Percentiles rank a stretch among this genome's conserved stretches.
Conservation (phyloP, 1,284 basidiomycete species). For the Somion occarium region DNA sequence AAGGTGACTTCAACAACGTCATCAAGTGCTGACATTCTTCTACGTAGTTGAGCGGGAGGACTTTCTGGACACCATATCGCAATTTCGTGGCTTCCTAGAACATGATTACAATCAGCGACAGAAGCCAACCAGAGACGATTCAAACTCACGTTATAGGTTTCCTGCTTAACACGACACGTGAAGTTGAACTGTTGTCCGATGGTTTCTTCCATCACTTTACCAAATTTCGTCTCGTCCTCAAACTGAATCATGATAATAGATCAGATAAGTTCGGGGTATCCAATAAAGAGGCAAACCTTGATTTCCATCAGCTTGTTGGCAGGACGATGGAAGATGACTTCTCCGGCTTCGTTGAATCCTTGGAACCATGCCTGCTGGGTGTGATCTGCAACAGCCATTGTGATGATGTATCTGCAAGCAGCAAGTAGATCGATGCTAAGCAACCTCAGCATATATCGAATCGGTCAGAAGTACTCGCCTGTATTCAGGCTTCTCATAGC, state of each 20-base stretch:
- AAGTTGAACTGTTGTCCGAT: conserved; percentile 78
- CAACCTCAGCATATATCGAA: no score
- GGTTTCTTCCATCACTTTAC: conserved; percentile 59
- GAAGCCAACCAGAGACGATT: background rate
- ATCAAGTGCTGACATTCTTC: conserved; percentile 64
- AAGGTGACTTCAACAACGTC: conserved; percentile 41
- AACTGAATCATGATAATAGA: conserved; percentile 40
- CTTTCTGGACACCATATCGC: conserved; percentile 76
- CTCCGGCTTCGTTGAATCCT: conserved; percentile 93
- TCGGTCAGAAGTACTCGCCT: conserved; percentile 63
- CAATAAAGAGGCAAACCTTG: conserved; percentile 43
- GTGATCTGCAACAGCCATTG: conserved; percentile 86
- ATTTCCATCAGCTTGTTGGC: conserved; percentile 79
- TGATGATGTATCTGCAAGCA: conserved; percentile 80
- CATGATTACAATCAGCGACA: conserved; percentile 5
- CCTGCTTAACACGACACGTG: conserved; percentile 83
- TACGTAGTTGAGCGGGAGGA: conserved; percentile 64
- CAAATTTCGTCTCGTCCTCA: conserved; percentile 61
- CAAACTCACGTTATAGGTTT: conserved; percentile 74
- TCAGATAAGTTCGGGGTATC: conserved; percentile 3
- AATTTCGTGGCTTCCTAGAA: conserved; percentile 71
- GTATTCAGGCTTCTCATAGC: conserved; percentile 72
- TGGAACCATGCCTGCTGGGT: conserved; percentile 91
- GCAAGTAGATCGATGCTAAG: no score
- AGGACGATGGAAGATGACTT: conserved; percentile 70